phyloP scores from a whole-genome alignment of 2,329 filamentous ascomycete species.

The Xylaria sp. region DNA sequence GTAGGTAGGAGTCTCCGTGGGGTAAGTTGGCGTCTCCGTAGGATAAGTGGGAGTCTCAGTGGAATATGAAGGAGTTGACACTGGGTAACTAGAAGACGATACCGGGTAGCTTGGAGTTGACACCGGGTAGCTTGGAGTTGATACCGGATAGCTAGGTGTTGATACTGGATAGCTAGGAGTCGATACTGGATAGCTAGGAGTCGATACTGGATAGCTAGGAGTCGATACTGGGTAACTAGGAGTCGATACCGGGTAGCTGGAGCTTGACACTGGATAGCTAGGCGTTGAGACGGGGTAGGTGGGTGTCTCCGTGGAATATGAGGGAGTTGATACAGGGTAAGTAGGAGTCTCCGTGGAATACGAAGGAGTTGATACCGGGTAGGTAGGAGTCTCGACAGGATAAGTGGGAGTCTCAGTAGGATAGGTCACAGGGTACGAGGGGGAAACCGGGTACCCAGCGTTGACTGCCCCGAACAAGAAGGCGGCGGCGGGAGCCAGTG shows the following conservation, averaged over 20 bases:
- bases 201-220: constrained; percentile 12
- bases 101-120: constrained; percentile 1
- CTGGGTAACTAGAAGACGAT: constrained; percentile 20
- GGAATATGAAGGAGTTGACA: not conserved
- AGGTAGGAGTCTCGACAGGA: constrained; percentile 9
- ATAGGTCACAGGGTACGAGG: constrained; percentile 26
- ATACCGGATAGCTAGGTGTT: not conserved
- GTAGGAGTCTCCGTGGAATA: constrained; percentile 23
- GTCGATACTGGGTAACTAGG: constrained; percentile 15
- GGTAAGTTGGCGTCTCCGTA: not conserved
- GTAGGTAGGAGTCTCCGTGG: not conserved
- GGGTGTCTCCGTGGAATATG: constrained; percentile 10
- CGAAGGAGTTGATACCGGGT: constrained; percentile 14
- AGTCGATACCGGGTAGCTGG: constrained; percentile 3
- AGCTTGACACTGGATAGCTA: too few relatives aligned
- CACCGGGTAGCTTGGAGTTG: constrained; percentile 21
- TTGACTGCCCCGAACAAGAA: constrained; percentile 50
- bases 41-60: constrained; percentile 20
- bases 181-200: not conserved
- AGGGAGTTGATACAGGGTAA: constrained; percentile 13
- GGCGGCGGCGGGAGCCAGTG: constrained; percentile 50
- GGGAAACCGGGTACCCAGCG: constrained; percentile 37
- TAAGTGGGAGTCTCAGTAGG: constrained; percentile 24
- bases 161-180: not conserved
- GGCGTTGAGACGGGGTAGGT: not conserved